Base-by-base conservation (phyloP, 2,329 filamentous ascomycete genomes). In the Domatiomyces catenatus region DNA sequence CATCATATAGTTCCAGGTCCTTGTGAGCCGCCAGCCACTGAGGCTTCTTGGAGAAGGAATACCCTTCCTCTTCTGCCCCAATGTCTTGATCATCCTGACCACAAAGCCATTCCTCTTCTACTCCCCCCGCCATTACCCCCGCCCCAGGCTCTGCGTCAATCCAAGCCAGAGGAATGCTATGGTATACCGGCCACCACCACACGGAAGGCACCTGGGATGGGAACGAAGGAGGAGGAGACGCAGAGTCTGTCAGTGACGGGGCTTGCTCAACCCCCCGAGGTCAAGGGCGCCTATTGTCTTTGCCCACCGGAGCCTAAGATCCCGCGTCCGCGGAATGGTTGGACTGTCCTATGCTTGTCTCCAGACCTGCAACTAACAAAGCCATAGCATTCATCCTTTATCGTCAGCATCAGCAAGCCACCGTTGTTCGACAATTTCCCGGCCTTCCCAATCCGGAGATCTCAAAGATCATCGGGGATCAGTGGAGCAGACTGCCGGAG, bases 301-400 rank as follows among this genome's bases (percentile, higher is more conserved):
- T 84, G 81, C 65, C 80, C 81, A 60, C 79, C 80, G 42, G 80
- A 83, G 60, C 80, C 80, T 20, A 84, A 84, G 65, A 83, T 84
- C 54, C 81, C 81, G 52, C 71, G 81, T 59, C 81, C 81, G 58
- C 75, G 81, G 66, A 85, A 85, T 71, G 79, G 81, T 83, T 67
- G 67, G 79, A 72, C 46, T 42, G 49, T 58, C 8, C 12, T 54
- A 47, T 59, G n/a, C 50, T 52, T 43, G 8, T 19, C 42, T 28
- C 36, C 12, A 42, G 47, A 8, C 36, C 20, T n/a, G 10, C 18
- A 18, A 48, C 48, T 56, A 24, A 55, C 47, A 20, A 44, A 43
- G 15, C n/a, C 64, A 65, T 66, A 98, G 92, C 90, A 48, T 98
- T 98, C 71, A 98, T 98, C 58, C 75, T 98, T 60, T 98, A 94